Evolutionary conservation across 139 green algal species (phyloP), one percentile per base, ranked within the genome.

Genomic region (Haematococcus lacustris): DNA sequence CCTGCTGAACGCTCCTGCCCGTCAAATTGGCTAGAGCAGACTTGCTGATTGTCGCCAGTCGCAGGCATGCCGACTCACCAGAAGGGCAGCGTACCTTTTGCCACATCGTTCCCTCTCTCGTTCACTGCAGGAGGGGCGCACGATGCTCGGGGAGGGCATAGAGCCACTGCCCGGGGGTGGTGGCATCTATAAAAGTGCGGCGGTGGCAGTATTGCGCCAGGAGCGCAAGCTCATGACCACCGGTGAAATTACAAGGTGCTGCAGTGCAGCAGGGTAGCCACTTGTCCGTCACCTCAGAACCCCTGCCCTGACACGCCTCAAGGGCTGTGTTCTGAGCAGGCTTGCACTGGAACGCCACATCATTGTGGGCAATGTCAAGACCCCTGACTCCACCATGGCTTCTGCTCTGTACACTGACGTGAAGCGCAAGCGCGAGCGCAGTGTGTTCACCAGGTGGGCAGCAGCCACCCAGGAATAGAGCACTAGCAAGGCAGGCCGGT

Each of bases 351-450:
- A 89, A 68, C 74, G 83, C 5, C 82, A 80, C 0, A 75, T 92
- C 4, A 82, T 96, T 66, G 82, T 88, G 43, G 88, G 82, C 68
- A 76, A 87, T 40, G 90, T 89, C 59, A 93, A 91, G 71, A 96
- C 90, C 0, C 90, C 90, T 0, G 90, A 94, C 68, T 89, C 90
- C 5, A 96, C 90, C 40, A 96, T 96, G 90, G 90, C 90, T 0
- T 91, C 82, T 3, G 89, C 89, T 2, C 70, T 96, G 41, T 96
- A 94, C 78, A 94, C 90, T 0, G 90, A 96, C 70, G 85, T 96
- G 30, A 94, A 94, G 81, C 78, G 86, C 3, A 91, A 89, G 75
- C 84, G 84, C 34, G 78, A 76, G 0, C 76, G 81, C 35, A 91
- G 84, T 28, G 71, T 80, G 0, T 85, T 82, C 68, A 88, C 81